Evolutionary conservation across 345 rosid species (phyloP).

Genomic region (Capsella bursapastoris): DNA sequence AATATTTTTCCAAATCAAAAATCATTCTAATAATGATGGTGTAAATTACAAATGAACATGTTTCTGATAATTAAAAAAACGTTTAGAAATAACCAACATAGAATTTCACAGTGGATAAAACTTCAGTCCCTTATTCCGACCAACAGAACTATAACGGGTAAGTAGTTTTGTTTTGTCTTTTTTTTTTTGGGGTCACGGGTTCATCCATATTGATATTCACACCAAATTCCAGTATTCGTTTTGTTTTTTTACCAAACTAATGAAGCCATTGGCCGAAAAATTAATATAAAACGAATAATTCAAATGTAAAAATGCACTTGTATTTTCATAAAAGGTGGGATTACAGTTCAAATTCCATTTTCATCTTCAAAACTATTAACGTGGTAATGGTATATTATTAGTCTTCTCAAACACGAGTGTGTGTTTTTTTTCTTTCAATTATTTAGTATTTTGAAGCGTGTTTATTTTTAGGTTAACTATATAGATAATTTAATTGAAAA

Average conservation of each 20-base stretch:
- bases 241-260: neutral
- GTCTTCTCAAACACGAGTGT: conserved; percentile 30
- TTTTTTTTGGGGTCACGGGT: neutral
- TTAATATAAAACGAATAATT: too few relatives aligned
- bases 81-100: neutral
- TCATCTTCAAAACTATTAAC: conserved; percentile 8
- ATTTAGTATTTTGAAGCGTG: neutral
- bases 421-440: neutral
- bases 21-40: too few relatives aligned
- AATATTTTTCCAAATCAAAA: neutral
- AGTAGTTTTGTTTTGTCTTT: neutral
- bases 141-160: neutral
- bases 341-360: neutral
- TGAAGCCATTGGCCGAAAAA: neutral
- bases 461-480: neutral
- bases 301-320: neutral
- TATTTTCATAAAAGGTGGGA: neutral
- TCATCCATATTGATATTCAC: neutral
- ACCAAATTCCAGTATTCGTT: neutral
- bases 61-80: neutral
- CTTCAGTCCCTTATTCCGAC: neutral
- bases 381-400: neutral
- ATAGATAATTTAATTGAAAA: conserved; percentile 1
- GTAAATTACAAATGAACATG: neutral
- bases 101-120: neutral